A percentile compares a stretch with the other conserved stretches of the same genome.
Conservation (phyloP, 108 stramenopile species). For the Cyclotella atomus region DNA sequence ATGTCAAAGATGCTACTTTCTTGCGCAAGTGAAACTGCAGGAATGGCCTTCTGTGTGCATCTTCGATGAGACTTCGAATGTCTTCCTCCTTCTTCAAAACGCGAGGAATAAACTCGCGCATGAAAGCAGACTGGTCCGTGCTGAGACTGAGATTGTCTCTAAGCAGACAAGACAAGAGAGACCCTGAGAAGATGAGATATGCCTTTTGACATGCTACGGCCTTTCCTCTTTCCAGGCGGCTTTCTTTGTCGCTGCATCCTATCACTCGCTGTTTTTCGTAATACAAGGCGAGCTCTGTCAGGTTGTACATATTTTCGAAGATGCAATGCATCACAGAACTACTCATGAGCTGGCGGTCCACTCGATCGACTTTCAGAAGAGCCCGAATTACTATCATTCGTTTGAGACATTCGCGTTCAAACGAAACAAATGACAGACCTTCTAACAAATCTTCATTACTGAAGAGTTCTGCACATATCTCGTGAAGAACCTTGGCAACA, state of each 20-base stretch:
- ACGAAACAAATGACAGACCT: slow-evolving; percentile 15
- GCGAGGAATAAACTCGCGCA: slow-evolving; percentile 10
- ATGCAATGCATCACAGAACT: slow-evolving; percentile 2
- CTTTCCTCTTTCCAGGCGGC: slow-evolving; percentile 28
- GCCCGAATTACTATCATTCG: slow-evolving; percentile 19
- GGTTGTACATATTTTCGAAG: slow-evolving; percentile 27
- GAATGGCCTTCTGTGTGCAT: neutral
- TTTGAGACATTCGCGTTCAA: slow-evolving; percentile 43
- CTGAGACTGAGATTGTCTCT: slow-evolving; percentile 3
- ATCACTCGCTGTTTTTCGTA: slow-evolving; percentile 28
- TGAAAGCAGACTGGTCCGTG: neutral
- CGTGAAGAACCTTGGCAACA: slow-evolving; percentile 13
- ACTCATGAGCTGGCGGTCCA: neutral
- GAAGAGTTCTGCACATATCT: slow-evolving; percentile 9
- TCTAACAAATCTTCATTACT: slow-evolving; percentile 13
- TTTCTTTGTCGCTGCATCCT: slow-evolving; percentile 19
- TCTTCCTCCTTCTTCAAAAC: slow-evolving; percentile 12
- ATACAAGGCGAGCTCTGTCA: slow-evolving; percentile 24
- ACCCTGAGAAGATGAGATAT: slow-evolving; percentile 26
- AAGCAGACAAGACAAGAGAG: slow-evolving; percentile 16
- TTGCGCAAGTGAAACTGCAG: slow-evolving; percentile 6
- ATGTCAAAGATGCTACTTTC: neutral
- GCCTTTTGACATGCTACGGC: slow-evolving; percentile 29
- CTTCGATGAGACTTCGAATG: slow-evolving; percentile 26
- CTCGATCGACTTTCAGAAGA: slow-evolving; percentile 7